Evolutionary conservation across 1,284 basidiomycete genomes (phyloP), one percentile per base, ranked within the genome.

Genomic region (Xerocomus minutiporus): DNA sequence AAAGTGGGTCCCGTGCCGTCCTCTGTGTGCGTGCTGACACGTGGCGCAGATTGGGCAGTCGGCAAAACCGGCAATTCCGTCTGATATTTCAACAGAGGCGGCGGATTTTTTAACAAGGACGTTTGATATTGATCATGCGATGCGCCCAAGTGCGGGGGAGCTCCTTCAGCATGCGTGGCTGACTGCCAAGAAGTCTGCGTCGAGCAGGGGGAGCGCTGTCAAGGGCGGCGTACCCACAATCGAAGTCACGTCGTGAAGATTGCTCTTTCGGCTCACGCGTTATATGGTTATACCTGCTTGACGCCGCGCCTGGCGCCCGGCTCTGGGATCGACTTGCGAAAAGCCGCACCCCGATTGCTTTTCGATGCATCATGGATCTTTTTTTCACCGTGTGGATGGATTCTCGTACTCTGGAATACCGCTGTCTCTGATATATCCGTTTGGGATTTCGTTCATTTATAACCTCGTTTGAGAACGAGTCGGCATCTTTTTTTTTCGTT

Each of bases 71-170:
- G 75, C 84, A 3, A 91, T 90, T 46, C 94, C 95, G 0, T 82
- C 86, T 1, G 94, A 97, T 66, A 93, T 97, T 51, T 90, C 91
- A 2, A 57, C 81, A 0, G 92, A 95, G 23, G 91, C 91, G 0
- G 86, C 88, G 48, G 85, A 89, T 61, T 94, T 97, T 73, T 76
- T 97, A 48, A 78, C 82, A 38, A 79, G 80, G 57, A 93, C 93
- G 3, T 97, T 97, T 64, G 87, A 93, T 60, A 76, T 93, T 48
- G 82, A 96, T 62, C 86, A 93, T 59, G 79, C 84, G 58, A 82
- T 80, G n/a, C 81, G 94, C 39, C 93, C 93, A 1, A 81, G 86
- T 11, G 93, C 93, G 7, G 75, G 78, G 0, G 84, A 86, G 57
- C 74, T 97, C 6, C 75, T 93, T 31, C 79, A 81, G 51, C 88